phyloP scores from a whole-genome alignment of 179 eudicot genomes.

The Silene vulgaris region DNA sequence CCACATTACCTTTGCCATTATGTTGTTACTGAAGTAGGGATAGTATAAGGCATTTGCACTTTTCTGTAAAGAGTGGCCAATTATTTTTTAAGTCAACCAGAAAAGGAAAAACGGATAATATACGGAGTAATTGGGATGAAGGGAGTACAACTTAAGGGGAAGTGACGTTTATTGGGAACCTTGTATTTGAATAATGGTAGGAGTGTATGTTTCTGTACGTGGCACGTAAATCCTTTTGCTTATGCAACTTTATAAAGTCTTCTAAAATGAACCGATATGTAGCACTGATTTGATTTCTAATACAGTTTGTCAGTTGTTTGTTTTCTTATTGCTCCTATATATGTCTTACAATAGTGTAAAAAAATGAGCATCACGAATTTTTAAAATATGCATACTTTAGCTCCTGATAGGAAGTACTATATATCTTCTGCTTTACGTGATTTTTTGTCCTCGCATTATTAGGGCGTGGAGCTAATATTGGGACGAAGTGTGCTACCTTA shows the following conservation, averaged over 20 bases:
- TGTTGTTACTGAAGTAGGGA: neutral
- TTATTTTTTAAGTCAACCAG: neutral
- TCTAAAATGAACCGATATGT: conserved; percentile 3
- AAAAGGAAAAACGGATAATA: neutral
- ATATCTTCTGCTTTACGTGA: conserved; percentile 12
- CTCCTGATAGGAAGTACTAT: neutral
- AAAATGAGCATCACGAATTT: neutral
- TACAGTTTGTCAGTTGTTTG: neutral
- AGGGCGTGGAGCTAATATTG: conserved; percentile 28
- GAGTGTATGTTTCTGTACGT: neutral
- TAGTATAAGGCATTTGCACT: neutral
- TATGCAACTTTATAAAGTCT: neutral
- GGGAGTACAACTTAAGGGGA: neutral
- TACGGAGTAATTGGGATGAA: neutral
- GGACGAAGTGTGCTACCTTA: conserved; percentile 31
- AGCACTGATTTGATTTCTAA: neutral
- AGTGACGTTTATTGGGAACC: neutral
- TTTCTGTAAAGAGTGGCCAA: neutral
- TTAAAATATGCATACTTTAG: neutral
- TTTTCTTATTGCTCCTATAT: neutral
- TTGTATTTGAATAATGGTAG: neutral
- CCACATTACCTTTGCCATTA: neutral
- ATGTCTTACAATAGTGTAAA: neutral
- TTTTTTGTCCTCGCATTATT: conserved; percentile 1
- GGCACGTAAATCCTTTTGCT: neutral